Base-by-base conservation (phyloP, 2,329 filamentous ascomycete species). In the Apiospora kogelbergensis region DNA sequence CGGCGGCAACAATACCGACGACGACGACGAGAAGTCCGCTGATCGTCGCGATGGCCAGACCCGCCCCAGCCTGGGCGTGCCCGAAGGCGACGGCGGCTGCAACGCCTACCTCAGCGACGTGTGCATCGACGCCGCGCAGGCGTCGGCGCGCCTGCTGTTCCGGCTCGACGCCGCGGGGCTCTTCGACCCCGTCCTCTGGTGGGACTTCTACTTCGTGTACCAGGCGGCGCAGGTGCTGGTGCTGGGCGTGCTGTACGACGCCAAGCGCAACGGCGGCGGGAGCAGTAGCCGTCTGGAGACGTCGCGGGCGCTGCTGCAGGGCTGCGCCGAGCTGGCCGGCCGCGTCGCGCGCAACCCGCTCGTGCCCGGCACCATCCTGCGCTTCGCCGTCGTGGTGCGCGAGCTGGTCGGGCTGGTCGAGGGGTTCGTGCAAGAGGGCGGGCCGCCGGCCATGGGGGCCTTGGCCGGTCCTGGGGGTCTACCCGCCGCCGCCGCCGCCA, bases 191-290 rank as follows among this genome's bases (percentile, higher is more conserved):
- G 76, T 80, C 20, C 79, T 78, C 1, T 81, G 79, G 78, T 81
- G 78, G 73, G 82, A 84, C 65, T 73, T 80, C 5, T 84, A 80
- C 76, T 82, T 80, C 53, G 73, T 79, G 3, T 76, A 82, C 53
- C 72, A 79, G 20, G 77, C 80, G 1, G 77, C 77, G 57, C 78
- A 81, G 10, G 73, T 79, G 1, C 76, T 82, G 1, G 78, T 81
- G 1, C 76, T 83, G 6, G 78, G 80, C 48, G 73, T 83, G 77
- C 64, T 81, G 74, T 76, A 74, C 57, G 70, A 74, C 63, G 66
- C 74, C 37, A 76, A 75, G 46, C 74, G 74, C n/a, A n/a, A n/a
- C n/a, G n/a, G n/a, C n/a, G n/a, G n/a, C n/a, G n/a, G n/a, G n/a
- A n/a, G 33, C 33, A 13, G 22, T 15, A 22, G 42, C 17, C 22